Conservation (phyloP, 2,329 filamentous ascomycete species). For the Colletotrichum echinochloae region DNA sequence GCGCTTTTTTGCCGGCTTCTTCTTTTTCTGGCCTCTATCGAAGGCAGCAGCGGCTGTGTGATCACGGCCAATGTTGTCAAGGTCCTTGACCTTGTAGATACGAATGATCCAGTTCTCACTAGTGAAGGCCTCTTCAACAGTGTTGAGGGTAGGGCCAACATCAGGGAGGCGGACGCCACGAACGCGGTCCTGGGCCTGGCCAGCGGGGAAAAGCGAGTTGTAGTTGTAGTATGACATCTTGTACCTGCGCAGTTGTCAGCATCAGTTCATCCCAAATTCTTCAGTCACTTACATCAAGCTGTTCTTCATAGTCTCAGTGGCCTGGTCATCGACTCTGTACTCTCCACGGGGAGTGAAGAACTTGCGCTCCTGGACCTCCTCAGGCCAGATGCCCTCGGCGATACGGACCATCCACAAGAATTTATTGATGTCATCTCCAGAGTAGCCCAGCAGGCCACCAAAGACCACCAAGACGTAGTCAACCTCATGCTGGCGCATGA, state of each 20-base stretch:
- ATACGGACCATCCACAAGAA: slow-evolving; percentile 99
- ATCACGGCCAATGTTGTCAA: slow-evolving; percentile 94
- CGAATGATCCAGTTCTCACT: slow-evolving; percentile 99
- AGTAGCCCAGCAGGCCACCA: slow-evolving; percentile 94
- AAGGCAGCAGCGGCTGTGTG: slow-evolving; percentile 78
- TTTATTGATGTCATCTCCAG: slow-evolving; percentile 99
- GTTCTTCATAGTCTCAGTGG: slow-evolving; percentile 98
- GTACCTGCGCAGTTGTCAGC: slow-evolving; percentile 74
- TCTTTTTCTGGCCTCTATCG: slow-evolving; percentile 85
- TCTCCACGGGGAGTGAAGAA: slow-evolving; percentile 96
- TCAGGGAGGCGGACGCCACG: slow-evolving; percentile 85
- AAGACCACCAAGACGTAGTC: slow-evolving; percentile 99
- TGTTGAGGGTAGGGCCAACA: slow-evolving; percentile 85
- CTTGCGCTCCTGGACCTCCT: slow-evolving; percentile 95
- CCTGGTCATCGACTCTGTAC: slow-evolving; percentile 92
- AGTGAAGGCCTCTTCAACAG: slow-evolving; percentile 95
- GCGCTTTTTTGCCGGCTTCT: slow-evolving; percentile 78
- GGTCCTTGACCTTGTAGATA: slow-evolving; percentile 99
- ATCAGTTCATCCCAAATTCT: neutral
- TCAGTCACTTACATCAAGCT: slow-evolving; percentile 87
- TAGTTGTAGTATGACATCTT: slow-evolving; percentile 99
- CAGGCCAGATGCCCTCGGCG: slow-evolving; percentile 99
- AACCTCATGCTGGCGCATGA: slow-evolving; percentile 98
- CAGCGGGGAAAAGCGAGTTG: slow-evolving; percentile 88
- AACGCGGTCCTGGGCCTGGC: slow-evolving; percentile 91